Evolutionary conservation across 2,329 filamentous ascomycete species (phyloP).

Genomic region (Alternaria infectoria): DNA sequence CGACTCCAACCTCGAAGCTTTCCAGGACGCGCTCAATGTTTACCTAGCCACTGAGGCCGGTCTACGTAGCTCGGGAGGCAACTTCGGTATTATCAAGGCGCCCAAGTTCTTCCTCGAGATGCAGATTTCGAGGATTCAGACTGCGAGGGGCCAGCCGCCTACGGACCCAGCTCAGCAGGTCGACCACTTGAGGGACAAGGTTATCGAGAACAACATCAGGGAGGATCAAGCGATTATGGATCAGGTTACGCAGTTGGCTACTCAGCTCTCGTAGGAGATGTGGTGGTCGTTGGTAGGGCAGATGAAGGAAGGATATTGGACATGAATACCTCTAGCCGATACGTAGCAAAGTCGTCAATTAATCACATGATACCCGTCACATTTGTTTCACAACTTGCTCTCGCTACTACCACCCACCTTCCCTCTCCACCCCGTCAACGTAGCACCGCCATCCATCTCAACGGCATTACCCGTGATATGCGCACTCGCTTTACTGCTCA

Average conservation of each 20-base stretch:
- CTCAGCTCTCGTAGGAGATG: conserved; percentile 18
- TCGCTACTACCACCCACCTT: conserved; percentile 29
- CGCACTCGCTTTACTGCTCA: conserved; percentile 45
- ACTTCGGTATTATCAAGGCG: conserved; percentile 61
- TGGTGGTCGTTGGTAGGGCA: rapidly evolving
- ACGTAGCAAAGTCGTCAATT: background rate
- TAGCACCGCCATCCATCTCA: conserved; percentile 57
- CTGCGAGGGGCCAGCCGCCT: conserved; percentile 63
- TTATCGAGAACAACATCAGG: conserved; percentile 60
- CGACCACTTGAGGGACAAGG: conserved; percentile 64
- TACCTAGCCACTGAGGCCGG: conserved; percentile 67
- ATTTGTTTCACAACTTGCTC: conserved; percentile 31
- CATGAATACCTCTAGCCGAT: background rate
- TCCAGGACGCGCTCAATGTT: conserved; percentile 62
- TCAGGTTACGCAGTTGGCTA: conserved; percentile 52
- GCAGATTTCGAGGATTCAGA: conserved; percentile 65
- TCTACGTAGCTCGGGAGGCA: conserved; percentile 61
- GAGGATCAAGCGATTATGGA: conserved; percentile 59
- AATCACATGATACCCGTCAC: background rate
- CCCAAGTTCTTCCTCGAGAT: conserved; percentile 69
- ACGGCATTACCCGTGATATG: conserved; percentile 58
- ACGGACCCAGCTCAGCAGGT: conserved; percentile 60
- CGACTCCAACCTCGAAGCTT: conserved; percentile 56
- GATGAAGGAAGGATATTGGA: background rate
- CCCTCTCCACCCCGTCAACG: conserved; percentile 51